phyloP scores from a whole-genome alignment of 2,329 filamentous ascomycete species.

The Fusarium sp. region DNA sequence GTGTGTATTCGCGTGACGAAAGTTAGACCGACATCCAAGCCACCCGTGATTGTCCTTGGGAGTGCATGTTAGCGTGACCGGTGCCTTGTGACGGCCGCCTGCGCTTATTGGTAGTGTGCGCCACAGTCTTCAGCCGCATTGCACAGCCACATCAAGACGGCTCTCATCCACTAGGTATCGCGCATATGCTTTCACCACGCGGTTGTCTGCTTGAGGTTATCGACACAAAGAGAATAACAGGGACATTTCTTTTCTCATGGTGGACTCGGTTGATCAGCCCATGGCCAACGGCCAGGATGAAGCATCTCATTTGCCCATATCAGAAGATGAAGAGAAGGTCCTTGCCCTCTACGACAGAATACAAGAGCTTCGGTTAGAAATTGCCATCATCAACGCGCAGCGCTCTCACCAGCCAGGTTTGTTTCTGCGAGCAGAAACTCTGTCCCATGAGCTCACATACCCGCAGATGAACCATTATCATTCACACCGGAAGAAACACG shows the following conservation, averaged over 20 bases:
- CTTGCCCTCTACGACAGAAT: constrained; percentile 79
- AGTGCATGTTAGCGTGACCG: constrained; percentile 47
- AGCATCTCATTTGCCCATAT: constrained; percentile 64
- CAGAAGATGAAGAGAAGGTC: constrained; percentile 73
- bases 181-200: constrained; percentile 1
- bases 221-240: background rate
- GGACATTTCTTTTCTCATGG: constrained; percentile 39
- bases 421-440: background rate
- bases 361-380: constrained; percentile 78
- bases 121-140: constrained; percentile 32
- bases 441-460: constrained; percentile 21
- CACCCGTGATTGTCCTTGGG: constrained; percentile 34
- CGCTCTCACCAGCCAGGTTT: constrained; percentile 52
- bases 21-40: constrained; percentile 23
- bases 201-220: constrained; percentile 14
- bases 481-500: constrained; percentile 64
- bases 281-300: constrained; percentile 49
- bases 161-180: background rate
- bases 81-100: constrained; percentile 47
- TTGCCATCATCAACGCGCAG: constrained; percentile 71
- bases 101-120: constrained; percentile 30
- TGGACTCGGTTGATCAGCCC: constrained; percentile 43
- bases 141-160: constrained; percentile 27
- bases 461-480: constrained; percentile 40
- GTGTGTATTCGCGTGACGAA: constrained; percentile 44